phyloP scores from a whole-genome alignment of 306 rosid species.

The Rubus parviflorus region DNA sequence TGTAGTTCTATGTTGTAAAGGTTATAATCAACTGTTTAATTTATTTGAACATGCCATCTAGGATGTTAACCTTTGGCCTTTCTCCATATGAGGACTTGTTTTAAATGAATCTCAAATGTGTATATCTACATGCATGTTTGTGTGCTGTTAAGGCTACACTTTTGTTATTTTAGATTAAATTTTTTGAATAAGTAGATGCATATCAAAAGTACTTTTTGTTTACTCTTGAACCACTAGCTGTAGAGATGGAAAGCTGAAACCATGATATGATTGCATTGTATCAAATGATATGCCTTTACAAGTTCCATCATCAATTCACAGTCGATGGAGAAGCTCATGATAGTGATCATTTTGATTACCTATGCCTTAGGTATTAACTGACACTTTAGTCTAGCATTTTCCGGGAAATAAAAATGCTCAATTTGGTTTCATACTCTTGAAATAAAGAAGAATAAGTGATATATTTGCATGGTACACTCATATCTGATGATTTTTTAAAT shows the following conservation, averaged over 20 bases:
- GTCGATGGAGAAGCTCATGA: not conserved
- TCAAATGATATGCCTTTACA: not conserved
- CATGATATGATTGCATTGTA: too few species aligned
- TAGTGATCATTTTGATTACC: not conserved
- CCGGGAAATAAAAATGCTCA: not conserved
- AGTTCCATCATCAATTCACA: not conserved
- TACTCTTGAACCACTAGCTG: not conserved
- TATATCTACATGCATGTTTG: not conserved
- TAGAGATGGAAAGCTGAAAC: not conserved
- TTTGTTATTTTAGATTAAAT: not conserved
- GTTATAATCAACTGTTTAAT: not conserved
- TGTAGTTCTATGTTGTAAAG: not conserved
- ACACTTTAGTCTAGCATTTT: not conserved
- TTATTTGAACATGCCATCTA: not conserved
- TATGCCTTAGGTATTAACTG: not conserved
- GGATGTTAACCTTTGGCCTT: not conserved
- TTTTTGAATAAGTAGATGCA: not conserved
- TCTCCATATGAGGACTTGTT: too few species aligned
- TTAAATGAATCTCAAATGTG: not conserved
- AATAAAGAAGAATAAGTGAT: not conserved
- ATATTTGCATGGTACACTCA: not conserved
- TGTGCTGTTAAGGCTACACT: not conserved
- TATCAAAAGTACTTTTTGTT: not conserved
- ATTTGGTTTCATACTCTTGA: not conserved
- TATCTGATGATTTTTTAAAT: not conserved